A percentile compares a stretch with the other conserved stretches of the same genome.
These are phyloP conservation scores for Phyllosticta citriasiana DNA, from an alignment of 2,329 filamentous ascomycete species.

Conservation along the genomic window DNA sequence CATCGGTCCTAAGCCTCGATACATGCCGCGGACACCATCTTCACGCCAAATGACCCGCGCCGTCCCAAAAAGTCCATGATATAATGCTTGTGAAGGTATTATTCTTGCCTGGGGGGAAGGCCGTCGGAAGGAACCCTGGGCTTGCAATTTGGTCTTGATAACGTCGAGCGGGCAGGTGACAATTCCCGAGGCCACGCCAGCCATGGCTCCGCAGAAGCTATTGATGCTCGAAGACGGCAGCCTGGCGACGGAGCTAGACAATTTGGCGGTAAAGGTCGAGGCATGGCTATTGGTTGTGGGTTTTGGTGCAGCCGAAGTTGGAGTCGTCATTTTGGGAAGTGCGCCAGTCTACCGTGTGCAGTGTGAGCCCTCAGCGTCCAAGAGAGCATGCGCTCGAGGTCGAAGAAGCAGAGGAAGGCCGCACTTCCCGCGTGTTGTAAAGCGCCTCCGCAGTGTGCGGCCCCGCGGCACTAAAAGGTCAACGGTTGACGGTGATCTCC, in stretches of 20 bases:
- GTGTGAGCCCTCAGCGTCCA: not conserved
- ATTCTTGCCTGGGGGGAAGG: slow-evolving; percentile 34
- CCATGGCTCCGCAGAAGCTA: slow-evolving; percentile 75
- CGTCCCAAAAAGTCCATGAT: slow-evolving; percentile 80
- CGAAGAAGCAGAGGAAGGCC: slow-evolving; percentile 3
- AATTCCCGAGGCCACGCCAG: slow-evolving; percentile 85
- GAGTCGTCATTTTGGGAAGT: slow-evolving; percentile 9
- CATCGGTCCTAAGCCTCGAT: slow-evolving; percentile 87
- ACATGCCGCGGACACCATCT: slow-evolving; percentile 83
- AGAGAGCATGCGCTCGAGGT: not conserved
- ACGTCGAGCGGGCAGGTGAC: slow-evolving; percentile 97
- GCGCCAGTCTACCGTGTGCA: not conserved
- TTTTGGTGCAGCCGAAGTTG: slow-evolving; percentile 7
- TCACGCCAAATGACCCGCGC: slow-evolving; percentile 75
- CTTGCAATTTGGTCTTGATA: slow-evolving; percentile 97
- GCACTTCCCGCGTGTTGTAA: slow-evolving; percentile 8
- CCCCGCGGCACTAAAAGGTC: slow-evolving; percentile 10
- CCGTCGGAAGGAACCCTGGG: slow-evolving; percentile 71
- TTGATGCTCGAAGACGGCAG: slow-evolving; percentile 56
- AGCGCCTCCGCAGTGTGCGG: slow-evolving; percentile 10
- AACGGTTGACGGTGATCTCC: slow-evolving; percentile 10
- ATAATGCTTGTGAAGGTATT: slow-evolving; percentile 47
- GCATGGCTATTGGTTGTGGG: slow-evolving; percentile 1
- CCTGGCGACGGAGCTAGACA: slow-evolving; percentile 18
- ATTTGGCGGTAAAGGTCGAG: not conserved